Conservation (phyloP, 2,329 filamentous ascomycete genomes). For the Exophiala sp. region DNA sequence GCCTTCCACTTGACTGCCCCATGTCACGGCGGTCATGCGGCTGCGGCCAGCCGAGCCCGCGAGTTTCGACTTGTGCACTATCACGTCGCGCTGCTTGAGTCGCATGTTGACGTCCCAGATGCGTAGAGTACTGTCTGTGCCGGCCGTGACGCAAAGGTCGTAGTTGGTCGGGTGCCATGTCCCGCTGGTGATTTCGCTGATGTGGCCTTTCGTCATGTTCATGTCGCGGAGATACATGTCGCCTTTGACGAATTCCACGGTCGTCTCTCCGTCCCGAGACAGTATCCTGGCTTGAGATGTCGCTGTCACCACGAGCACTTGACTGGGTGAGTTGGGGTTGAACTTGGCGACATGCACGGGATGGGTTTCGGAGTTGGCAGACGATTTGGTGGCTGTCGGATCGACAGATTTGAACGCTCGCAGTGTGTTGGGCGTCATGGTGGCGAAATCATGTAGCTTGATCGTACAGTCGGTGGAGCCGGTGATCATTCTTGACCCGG, state of each 20-base stretch:
- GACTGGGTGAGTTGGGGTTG: slow-evolving; percentile 71
- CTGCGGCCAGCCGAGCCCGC: slow-evolving; percentile 82
- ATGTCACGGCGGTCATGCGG: slow-evolving; percentile 87
- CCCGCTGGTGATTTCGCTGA: slow-evolving; percentile 82
- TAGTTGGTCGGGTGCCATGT: slow-evolving; percentile 85
- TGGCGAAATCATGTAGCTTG: slow-evolving; percentile 90
- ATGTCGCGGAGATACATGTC: slow-evolving; percentile 98
- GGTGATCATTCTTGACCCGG: slow-evolving; percentile 79
- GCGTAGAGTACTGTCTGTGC: slow-evolving; percentile 87
- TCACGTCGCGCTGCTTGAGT: slow-evolving; percentile 81
- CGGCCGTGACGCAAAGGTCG: slow-evolving; percentile 81
- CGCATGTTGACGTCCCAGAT: slow-evolving; percentile 97
- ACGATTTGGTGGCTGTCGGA: slow-evolving; percentile 68
- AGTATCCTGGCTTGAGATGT: slow-evolving; percentile 86
- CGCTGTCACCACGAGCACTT: slow-evolving; percentile 80
- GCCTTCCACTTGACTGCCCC: slow-evolving; percentile 72
- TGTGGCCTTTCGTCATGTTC: slow-evolving; percentile 94
- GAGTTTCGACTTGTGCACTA: slow-evolving; percentile 92
- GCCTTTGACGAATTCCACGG: slow-evolving; percentile 89
- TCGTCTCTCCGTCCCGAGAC: slow-evolving; percentile 75
- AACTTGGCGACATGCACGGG: slow-evolving; percentile 82
- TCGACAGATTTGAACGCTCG: slow-evolving; percentile 91
- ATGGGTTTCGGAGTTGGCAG: slow-evolving; percentile 71
- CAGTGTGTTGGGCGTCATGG: slow-evolving; percentile 90
- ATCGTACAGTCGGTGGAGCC: slow-evolving; percentile 85